Base-by-base conservation (phyloP, 495 filamentous ascomycete genomes). In the Penicillium cinerascens region DNA sequence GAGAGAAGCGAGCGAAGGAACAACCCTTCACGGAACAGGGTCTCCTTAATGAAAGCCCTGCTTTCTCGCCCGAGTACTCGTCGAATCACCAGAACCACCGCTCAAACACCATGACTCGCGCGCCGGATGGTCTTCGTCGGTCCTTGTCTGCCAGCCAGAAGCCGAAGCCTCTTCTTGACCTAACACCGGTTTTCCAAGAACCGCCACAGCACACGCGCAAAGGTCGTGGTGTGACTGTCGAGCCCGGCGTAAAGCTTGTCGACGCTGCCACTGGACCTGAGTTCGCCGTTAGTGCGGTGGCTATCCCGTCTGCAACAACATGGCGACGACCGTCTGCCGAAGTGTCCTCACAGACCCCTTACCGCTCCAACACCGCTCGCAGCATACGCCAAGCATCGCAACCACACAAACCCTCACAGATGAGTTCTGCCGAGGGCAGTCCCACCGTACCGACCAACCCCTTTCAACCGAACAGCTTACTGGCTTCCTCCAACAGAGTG, bases 171-270 rank as follows among this genome's bases (percentile, higher is more conserved):
- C 76, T 95, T 0, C 73, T 96, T 11, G 87, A 91, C 57, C 77
- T 93, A 17, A 88, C 83, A 0, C 86, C 89, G 0, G 72, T 77
- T n/a, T 89, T 87, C 62, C 76, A 79, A 40, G 88, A 90, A 52
- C 77, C 88, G 17, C 88, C 86, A 4, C 90, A 95, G 58, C 82
- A 85, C 60, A 59, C 73, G 0, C 76, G 79, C 29, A 84, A 83
- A 45, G 91, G 91, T 11, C 82, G 80, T 53, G 88, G 85, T 8
- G 80, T 89, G 37, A 72, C 71, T 6, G 80, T 86, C 1, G 81
- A 86, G 1, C 70, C 78, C 1, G 79, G 87, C 29, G 62, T 74
- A 58, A 68, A 74, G 15, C 75, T 95, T 0, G 77, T 95, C 26
- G 87, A 91, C 26, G 74, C 72, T 9, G 87, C 87, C 6, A 87